Conservation (phyloP, 169 alveolate genomes). For the Plasmodium vinckei region DNA sequence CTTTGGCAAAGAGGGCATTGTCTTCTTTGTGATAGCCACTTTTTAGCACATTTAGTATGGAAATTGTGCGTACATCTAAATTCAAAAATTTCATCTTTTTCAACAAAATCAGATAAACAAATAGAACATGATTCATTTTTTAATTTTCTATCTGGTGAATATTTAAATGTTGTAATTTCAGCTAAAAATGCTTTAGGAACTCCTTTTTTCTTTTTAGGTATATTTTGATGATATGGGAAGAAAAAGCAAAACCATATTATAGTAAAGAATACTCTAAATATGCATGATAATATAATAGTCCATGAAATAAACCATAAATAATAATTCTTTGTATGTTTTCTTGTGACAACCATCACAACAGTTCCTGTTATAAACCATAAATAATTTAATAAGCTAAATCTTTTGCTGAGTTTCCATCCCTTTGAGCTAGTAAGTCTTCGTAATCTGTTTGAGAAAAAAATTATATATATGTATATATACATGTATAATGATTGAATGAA, state of each 20-base stretch:
- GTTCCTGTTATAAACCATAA: slow-evolving; percentile 83
- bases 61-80: slow-evolving; percentile 81
- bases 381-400: slow-evolving; percentile 78
- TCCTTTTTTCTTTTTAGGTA: slow-evolving; percentile 74
- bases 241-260: slow-evolving; percentile 73
- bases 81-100: slow-evolving; percentile 77
- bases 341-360: slow-evolving; percentile 68
- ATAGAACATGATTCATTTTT: slow-evolving; percentile 81
- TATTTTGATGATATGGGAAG: slow-evolving; percentile 72
- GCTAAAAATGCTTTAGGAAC: slow-evolving; percentile 44
- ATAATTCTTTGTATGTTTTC: slow-evolving; percentile 61
- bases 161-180: slow-evolving; percentile 63
- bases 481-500: not conserved
- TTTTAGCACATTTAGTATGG: slow-evolving; percentile 82
- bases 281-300: slow-evolving; percentile 68
- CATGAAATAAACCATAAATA: slow-evolving; percentile 72
- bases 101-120: slow-evolving; percentile 81
- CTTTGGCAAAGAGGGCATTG: slow-evolving; percentile 83
- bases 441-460: slow-evolving; percentile 12
- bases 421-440: slow-evolving; percentile 79
- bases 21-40: slow-evolving; percentile 81
- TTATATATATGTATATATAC: not conserved
- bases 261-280: slow-evolving; percentile 70
- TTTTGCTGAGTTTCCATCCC: slow-evolving; percentile 82
- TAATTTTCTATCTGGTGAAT: slow-evolving; percentile 48